Evolutionary conservation across 345 rosid species (phyloP).

Genomic region (Salix caprea): DNA sequence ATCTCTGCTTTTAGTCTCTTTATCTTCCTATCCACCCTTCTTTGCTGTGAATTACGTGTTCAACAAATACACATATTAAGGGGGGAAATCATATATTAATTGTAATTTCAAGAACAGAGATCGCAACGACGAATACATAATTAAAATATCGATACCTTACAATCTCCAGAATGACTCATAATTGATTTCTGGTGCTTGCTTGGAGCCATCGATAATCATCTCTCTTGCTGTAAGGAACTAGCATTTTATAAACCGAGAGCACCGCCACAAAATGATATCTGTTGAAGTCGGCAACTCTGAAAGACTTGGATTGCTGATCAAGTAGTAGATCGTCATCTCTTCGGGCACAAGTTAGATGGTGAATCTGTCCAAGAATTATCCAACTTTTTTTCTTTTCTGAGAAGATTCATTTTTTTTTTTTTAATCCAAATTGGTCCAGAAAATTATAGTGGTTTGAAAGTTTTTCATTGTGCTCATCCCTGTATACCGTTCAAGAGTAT

Average conservation of each 20-base stretch:
- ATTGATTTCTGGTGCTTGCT: background rate
- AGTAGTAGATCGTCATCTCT: background rate
- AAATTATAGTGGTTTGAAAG: too few relatives aligned
- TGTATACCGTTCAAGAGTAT: too few relatives aligned
- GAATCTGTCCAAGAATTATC: too few relatives aligned
- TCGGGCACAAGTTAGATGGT: background rate
- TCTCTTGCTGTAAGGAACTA: background rate
- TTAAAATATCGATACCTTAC: background rate
- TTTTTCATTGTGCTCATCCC: too few relatives aligned
- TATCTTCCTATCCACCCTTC: background rate
- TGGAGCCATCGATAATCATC: background rate
- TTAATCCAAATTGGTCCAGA: too few relatives aligned
- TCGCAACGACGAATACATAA: background rate
- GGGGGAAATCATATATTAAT: background rate
- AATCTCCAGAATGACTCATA: background rate
- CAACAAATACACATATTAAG: background rate
- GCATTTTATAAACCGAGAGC: background rate
- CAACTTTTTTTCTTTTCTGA: too few relatives aligned
- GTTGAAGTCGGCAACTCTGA: too few relatives aligned
- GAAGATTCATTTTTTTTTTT: too few relatives aligned
- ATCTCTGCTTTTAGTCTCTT: background rate
- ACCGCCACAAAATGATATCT: background rate
- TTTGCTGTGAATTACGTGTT: background rate
- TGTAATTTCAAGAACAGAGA: background rate
- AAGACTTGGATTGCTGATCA: background rate